Percentiles rank a stretch among this genome's conserved stretches.
These are phyloP conservation scores for Arthroderma sp. DNA, from an alignment of 2,329 filamentous ascomycete species.

Conservation along the genomic window DNA sequence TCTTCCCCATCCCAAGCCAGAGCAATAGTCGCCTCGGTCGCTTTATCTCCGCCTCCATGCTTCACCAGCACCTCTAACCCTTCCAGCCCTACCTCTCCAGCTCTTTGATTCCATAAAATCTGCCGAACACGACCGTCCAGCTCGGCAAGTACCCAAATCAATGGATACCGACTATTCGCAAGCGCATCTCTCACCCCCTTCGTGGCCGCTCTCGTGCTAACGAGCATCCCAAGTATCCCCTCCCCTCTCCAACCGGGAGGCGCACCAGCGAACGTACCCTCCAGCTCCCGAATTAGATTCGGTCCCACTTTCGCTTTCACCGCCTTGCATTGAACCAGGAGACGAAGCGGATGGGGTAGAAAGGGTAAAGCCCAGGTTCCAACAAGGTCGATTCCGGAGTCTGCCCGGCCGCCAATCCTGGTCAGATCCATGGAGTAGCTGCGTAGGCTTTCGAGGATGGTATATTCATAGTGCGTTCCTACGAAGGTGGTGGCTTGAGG, in stretches of 20 bases:
- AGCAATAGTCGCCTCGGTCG: constrained; percentile 14
- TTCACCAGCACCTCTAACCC: constrained; percentile 26
- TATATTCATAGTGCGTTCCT: constrained; percentile 37
- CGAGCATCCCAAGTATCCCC: constrained; percentile 57
- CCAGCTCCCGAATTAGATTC: constrained; percentile 33
- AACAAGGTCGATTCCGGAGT: constrained; percentile 35
- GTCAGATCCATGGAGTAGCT: constrained; percentile 27
- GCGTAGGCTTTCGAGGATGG: constrained; percentile 27
- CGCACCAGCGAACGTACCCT: constrained; percentile 60
- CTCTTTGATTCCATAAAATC: constrained; percentile 33
- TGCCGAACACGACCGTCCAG: constrained; percentile 26
- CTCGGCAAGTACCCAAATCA: constrained; percentile 48
- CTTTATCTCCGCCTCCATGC: constrained; percentile 15
- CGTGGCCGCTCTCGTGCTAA: constrained; percentile 56
- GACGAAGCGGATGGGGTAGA: constrained; percentile 24
- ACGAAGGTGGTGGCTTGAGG: constrained; percentile 28
- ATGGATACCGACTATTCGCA: constrained; percentile 51
- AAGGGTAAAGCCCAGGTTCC: constrained; percentile 33
- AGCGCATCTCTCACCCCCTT: constrained; percentile 65
- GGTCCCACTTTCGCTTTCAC: constrained; percentile 30
- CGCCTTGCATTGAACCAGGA: constrained; percentile 36
- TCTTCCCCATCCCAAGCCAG: constrained; percentile 27
- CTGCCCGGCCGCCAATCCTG: constrained; percentile 33
- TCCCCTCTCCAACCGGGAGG: constrained; percentile 57
- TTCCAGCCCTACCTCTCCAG: constrained; percentile 25